phyloP scores from a whole-genome alignment of 306 rosid genomes.

The Ammopiptanthus mongolicus region DNA sequence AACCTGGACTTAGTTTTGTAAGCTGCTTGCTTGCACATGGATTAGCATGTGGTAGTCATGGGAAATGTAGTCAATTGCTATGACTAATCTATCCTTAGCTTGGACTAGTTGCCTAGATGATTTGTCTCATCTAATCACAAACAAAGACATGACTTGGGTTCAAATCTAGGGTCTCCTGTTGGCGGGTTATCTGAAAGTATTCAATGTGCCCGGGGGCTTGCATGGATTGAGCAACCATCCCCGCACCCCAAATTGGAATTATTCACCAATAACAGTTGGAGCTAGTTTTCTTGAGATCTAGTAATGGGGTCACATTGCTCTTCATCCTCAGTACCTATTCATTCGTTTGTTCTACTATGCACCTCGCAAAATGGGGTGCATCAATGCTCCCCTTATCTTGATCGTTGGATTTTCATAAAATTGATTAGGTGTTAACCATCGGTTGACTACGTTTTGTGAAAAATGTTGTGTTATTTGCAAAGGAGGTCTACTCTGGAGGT shows the following conservation, averaged over 20 bases:
- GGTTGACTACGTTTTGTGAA: no score
- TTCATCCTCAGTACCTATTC: not conserved
- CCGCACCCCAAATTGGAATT: not conserved
- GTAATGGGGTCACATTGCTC: not conserved
- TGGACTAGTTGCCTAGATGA: not conserved
- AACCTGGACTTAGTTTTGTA: not conserved
- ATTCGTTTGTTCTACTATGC: no score
- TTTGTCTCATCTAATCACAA: no score
- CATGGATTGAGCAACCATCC: not conserved
- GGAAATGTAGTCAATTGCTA: not conserved
- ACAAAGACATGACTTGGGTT: not conserved
- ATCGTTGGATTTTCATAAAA: no score
- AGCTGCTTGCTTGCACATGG: constrained; percentile 6
- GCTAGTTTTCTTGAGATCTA: not conserved
- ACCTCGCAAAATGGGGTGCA: no score
- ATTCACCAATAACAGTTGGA: not conserved
- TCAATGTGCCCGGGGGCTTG: not conserved
- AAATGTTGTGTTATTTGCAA: no score
- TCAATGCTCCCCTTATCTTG: no score
- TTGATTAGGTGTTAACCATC: no score
- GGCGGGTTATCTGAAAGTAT: not conserved
- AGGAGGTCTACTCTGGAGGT: no score
- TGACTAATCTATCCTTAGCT: not conserved
- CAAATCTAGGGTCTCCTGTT: not conserved
- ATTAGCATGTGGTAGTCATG: constrained; percentile 4